Evolutionary conservation across 371 early-diverging fungal species (phyloP).

Genomic region (Blakeslea trispora): DNA sequence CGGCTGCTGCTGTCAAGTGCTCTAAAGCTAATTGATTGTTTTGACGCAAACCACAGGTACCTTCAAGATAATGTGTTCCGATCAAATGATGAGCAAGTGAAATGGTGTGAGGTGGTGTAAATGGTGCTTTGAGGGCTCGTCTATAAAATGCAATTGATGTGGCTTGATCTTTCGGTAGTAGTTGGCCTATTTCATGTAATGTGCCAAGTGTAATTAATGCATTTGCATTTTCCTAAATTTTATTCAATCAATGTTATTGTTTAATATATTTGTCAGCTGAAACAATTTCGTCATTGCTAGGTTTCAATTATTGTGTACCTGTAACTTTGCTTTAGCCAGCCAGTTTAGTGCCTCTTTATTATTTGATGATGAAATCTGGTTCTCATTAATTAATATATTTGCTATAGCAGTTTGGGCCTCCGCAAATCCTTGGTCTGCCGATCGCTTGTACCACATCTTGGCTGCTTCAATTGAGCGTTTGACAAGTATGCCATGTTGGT

Average conservation of each 20-base stretch:
- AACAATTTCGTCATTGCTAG: background rate
- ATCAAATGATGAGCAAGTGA: constrained; percentile 35
- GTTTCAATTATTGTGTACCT: constrained; percentile 12
- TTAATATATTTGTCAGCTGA: background rate
- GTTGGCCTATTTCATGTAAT: constrained; percentile 32
- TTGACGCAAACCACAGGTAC: constrained; percentile 22
- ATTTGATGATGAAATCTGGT: background rate
- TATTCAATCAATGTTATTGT: background rate
- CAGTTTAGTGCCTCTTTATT: constrained; percentile 21
- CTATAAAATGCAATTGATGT: constrained; percentile 26
- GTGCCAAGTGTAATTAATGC: constrained; percentile 32
- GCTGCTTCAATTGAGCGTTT: constrained; percentile 15
- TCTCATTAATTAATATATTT: constrained; percentile 17
- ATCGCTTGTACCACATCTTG: constrained; percentile 20
- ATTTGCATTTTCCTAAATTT: constrained; percentile 23
- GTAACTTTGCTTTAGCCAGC: constrained; percentile 26
- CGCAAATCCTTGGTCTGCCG: constrained; percentile 33
- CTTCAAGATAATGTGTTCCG: constrained; percentile 33
- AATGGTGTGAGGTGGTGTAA: background rate
- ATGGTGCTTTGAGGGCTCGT: constrained; percentile 13
- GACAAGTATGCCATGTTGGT: constrained; percentile 25
- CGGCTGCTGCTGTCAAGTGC: constrained; percentile 27
- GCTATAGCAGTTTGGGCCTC: constrained; percentile 36
- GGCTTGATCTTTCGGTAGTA: constrained; percentile 17
- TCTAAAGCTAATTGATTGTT: constrained; percentile 23